A percentile compares a stretch with the other conserved stretches of the same genome.
Conservation (phyloP, 768 basidiomycete genomes). For the Clitopilus hobsonii region DNA sequence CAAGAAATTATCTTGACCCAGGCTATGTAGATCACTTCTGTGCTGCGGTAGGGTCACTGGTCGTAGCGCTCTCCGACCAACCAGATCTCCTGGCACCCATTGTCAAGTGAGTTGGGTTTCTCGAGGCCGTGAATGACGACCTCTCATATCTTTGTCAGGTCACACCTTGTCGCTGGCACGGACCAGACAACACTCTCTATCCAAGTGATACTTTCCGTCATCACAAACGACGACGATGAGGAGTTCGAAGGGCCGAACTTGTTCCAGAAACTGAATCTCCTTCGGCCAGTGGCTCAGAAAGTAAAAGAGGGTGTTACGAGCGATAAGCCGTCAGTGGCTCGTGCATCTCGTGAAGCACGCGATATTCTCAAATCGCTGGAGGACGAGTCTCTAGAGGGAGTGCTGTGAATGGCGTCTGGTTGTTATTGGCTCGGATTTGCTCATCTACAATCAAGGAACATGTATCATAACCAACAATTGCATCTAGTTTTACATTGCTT, state of each 20-base stretch:
- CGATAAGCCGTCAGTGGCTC: slow-evolving; percentile 66
- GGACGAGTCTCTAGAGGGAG: slow-evolving; percentile 37
- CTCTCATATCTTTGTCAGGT: slow-evolving; percentile 28
- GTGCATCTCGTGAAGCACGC: slow-evolving; percentile 80
- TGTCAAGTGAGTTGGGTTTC: slow-evolving; percentile 48
- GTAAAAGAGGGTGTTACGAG: slow-evolving; percentile 62
- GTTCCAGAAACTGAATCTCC: slow-evolving; percentile 60
- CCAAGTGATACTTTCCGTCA: slow-evolving; percentile 52
- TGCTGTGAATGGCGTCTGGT: slow-evolving; percentile 27
- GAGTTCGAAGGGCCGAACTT: slow-evolving; percentile 35
- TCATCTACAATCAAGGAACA: not conserved
- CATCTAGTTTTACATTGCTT: no score
- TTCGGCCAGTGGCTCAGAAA: slow-evolving; percentile 68
- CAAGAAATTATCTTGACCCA: no score
- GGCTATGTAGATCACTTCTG: slow-evolving; percentile 66
- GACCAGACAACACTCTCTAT: slow-evolving; percentile 61
- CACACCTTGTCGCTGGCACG: slow-evolving; percentile 63
- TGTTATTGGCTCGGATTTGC: not conserved
- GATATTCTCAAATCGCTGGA: slow-evolving; percentile 55
- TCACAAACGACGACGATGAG: slow-evolving; percentile 46
- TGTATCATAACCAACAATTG: not conserved
- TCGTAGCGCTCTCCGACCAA: slow-evolving; percentile 59
- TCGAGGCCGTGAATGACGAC: not conserved
- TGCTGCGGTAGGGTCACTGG: slow-evolving; percentile 57
- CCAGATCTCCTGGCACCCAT: slow-evolving; percentile 61